These are phyloP conservation scores for Taphrina flavorubra DNA, from an alignment of 1,139 yeast species.

Conservation along the genomic window DNA sequence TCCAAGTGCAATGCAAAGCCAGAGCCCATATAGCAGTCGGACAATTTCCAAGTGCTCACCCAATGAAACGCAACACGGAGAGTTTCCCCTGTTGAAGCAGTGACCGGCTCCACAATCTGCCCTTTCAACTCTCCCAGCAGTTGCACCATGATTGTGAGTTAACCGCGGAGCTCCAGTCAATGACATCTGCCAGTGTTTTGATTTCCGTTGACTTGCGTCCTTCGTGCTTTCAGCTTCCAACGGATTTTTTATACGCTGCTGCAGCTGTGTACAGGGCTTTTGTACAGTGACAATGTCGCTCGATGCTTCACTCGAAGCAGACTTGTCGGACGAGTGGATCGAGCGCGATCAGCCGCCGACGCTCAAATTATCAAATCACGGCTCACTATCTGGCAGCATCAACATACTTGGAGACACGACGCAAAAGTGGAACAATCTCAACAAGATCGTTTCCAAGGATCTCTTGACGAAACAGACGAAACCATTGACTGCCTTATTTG, in stretches of 20 bases:
- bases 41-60: too few relatives aligned
- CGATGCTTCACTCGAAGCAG: slow-evolving; percentile 11
- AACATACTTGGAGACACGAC: slow-evolving; percentile 29
- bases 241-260: not conserved
- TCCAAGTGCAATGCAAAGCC: too few relatives aligned
- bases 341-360: slow-evolving; percentile 39
- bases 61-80: too few relatives aligned
- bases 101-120: not conserved
- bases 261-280: too few relatives aligned
- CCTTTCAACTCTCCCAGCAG: not conserved
- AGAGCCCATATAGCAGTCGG: too few relatives aligned
- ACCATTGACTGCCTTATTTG: slow-evolving; percentile 24
- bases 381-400: slow-evolving; percentile 37
- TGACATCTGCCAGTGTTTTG: slow-evolving; percentile 22
- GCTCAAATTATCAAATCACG: not conserved
- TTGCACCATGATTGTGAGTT: not conserved
- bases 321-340: slow-evolving; percentile 36
- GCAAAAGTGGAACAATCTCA: slow-evolving; percentile 30
- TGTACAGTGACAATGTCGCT: not conserved
- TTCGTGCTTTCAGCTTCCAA: not conserved
- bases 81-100: too few relatives aligned
- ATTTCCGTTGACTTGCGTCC: slow-evolving; percentile 15
- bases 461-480: slow-evolving; percentile 32
- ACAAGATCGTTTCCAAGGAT: slow-evolving; percentile 18
- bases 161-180: not conserved